Conservation (phyloP, 495 filamentous ascomycete species). For the Penicillium fimorum region DNA sequence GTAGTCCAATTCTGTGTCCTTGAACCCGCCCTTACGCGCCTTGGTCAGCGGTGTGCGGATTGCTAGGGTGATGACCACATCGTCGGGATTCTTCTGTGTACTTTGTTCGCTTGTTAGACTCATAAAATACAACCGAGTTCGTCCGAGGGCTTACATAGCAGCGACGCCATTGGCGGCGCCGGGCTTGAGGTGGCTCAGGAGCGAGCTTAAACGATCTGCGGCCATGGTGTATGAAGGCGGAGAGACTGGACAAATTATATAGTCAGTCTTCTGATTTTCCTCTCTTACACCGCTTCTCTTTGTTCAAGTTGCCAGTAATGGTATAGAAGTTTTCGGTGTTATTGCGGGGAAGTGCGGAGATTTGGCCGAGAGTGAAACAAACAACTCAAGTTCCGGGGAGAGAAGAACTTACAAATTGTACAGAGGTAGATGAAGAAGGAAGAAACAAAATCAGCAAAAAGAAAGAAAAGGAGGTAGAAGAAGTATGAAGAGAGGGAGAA, state of each 20-base stretch:
- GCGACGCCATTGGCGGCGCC: constrained; percentile 53
- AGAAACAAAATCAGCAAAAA: constrained; percentile 1
- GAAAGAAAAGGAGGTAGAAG: neutral
- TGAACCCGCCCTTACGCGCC: constrained; percentile 81
- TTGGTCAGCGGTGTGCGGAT: constrained; percentile 78
- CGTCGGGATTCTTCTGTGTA: constrained; percentile 91
- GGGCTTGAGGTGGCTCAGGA: constrained; percentile 83
- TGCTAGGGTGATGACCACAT: constrained; percentile 88
- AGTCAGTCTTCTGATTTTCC: neutral
- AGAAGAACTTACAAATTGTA: constrained; percentile 20
- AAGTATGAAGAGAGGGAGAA: constrained; percentile 4
- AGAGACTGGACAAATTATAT: neutral
- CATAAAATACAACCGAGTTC: neutral
- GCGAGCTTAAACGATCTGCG: constrained; percentile 77
- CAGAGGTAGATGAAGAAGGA: neutral
- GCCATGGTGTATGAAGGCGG: constrained; percentile 60
- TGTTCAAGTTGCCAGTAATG: neutral
- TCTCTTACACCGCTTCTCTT: neutral
- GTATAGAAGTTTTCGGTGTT: constrained; percentile 12
- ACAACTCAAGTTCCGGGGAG: neutral
- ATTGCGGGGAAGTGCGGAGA: constrained; percentile 27
- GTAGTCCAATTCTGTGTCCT: constrained; percentile 89
- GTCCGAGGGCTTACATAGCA: constrained; percentile 63
- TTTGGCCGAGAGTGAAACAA: neutral
- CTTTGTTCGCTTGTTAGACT: constrained; percentile 43